A percentile compares a stretch with the other conserved stretches of the same genome.
These are phyloP conservation scores for Mycotypha africana DNA, from an alignment of 371 early-diverging fungal species.

Conservation along the genomic window DNA sequence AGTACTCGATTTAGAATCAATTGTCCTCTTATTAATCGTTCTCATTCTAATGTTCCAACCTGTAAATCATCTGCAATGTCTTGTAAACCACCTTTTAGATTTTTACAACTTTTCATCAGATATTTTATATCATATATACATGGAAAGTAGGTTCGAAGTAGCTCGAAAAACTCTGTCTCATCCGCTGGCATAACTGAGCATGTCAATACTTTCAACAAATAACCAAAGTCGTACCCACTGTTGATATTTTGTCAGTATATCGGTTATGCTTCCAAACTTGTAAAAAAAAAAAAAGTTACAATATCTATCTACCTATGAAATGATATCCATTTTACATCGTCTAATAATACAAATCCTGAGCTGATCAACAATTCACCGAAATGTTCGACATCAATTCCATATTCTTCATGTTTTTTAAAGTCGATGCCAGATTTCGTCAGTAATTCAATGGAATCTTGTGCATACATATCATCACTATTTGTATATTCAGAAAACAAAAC, in stretches of 20 bases:
- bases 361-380: constrained; percentile 98
- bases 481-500: neutral
- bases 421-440: constrained; percentile 97
- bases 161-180: constrained; percentile 93
- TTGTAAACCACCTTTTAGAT: constrained; percentile 97
- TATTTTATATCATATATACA: constrained; percentile 99
- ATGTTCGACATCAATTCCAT: constrained; percentile 96
- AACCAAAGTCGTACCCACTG: constrained; percentile 99
- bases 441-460: constrained; percentile 98
- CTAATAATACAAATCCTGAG: constrained; percentile 93
- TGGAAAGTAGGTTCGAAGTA: constrained; percentile 93
- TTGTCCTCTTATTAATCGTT: neutral
- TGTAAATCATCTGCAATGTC: constrained; percentile 98
- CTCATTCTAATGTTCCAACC: constrained; percentile 30
- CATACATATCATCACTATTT: constrained; percentile 95
- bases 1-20: too few species aligned
- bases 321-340: constrained; percentile 96
- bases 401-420: constrained; percentile 95
- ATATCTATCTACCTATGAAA: constrained; percentile 86
- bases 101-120: constrained; percentile 94
- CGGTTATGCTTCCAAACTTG: too few species aligned
- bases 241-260: neutral
- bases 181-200: constrained; percentile 90
- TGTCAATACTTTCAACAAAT: constrained; percentile 95
- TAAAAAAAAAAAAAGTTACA: neutral